Percentiles rank a stretch among this genome's conserved stretches.
Conservation (phyloP, 495 filamentous ascomycete species). For the Penicillium macrosclerotiorum region DNA sequence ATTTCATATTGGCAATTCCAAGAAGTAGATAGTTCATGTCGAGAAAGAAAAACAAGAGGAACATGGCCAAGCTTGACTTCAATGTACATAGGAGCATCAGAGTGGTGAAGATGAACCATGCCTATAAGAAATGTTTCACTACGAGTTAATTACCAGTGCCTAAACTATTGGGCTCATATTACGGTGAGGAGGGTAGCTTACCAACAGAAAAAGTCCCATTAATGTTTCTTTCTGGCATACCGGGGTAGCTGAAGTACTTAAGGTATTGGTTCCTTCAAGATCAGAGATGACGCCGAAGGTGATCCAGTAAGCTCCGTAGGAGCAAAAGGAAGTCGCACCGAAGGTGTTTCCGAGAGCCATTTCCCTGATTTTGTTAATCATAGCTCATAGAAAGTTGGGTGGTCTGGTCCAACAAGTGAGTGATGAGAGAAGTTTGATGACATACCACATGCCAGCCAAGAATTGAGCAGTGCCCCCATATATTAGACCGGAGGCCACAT, state of each 20-base stretch:
- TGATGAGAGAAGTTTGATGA: constrained; percentile 13
- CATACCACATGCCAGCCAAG: constrained; percentile 87
- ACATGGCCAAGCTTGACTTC: constrained; percentile 85
- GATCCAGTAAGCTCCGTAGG: constrained; percentile 92
- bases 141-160: neutral
- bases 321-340: constrained; percentile 87
- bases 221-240: constrained; percentile 51
- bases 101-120: constrained; percentile 91
- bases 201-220: constrained; percentile 76
- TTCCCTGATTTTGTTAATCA: constrained; percentile 57
- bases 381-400: neutral
- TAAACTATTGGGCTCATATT: neutral
- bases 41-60: constrained; percentile 79
- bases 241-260: constrained; percentile 30
- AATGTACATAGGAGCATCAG: constrained; percentile 77
- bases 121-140: constrained; percentile 28
- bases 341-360: constrained; percentile 92
- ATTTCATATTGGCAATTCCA: constrained; percentile 60
- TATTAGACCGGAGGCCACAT: constrained; percentile 61
- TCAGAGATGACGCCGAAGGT: constrained; percentile 75
- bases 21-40: constrained; percentile 74
- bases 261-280: constrained; percentile 58
- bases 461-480: constrained; percentile 82
- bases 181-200: constrained; percentile 17
- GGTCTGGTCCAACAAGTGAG: neutral